Conservation (phyloP, 495 filamentous ascomycete genomes). For the Pyrenopolyporus hunteri region DNA sequence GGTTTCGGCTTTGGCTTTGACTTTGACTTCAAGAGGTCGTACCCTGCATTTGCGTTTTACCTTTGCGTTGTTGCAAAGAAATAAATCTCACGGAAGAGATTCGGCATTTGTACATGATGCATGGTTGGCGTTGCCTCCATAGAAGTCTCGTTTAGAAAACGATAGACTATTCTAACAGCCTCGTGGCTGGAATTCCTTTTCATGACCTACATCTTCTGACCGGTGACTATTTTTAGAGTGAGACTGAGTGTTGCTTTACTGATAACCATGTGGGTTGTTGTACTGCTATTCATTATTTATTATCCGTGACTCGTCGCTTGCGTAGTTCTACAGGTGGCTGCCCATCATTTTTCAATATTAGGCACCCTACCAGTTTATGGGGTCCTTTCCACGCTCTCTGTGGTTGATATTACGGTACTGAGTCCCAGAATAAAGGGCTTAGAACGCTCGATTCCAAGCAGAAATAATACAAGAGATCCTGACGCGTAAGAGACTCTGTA, state of each 20-base stretch:
- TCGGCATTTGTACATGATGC: slow-evolving; percentile 4
- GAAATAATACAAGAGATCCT: no score
- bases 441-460: no score
- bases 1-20: slow-evolving; percentile 4
- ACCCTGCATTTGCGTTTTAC: slow-evolving; percentile 6
- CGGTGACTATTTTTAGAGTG: no score
- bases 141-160: slow-evolving; percentile 1
- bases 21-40: slow-evolving; percentile 14
- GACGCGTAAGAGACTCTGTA: no score
- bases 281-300: neutral
- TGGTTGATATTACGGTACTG: no score
- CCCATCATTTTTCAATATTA: no score
- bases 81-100: no score
- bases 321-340: no score
- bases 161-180: neutral
- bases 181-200: slow-evolving; percentile 1
- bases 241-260: neutral
- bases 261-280: neutral
- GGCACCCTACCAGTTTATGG: no score
- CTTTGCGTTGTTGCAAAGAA: neutral
- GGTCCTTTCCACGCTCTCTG: no score
- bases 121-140: slow-evolving; percentile 1
- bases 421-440: no score
- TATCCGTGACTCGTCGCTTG: neutral
- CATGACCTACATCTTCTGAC: no score